Evolutionary conservation across 192 early-diverging fungal species (phyloP).

Genomic region (Podila horticola): DNA sequence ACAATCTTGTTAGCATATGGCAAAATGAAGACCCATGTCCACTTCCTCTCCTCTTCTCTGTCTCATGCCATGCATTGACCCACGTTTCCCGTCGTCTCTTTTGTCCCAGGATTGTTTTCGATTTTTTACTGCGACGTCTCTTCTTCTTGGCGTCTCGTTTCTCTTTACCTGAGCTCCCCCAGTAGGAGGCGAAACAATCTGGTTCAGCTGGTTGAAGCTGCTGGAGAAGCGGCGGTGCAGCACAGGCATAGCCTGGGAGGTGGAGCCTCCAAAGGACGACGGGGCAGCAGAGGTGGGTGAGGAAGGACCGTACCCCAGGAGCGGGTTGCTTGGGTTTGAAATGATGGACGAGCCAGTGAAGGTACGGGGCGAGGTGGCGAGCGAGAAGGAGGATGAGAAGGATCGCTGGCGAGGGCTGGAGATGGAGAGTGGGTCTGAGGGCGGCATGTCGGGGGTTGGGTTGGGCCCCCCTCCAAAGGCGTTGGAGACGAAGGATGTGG

Average conservation of each 20-base stretch:
- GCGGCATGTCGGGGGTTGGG: background rate
- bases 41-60: background rate
- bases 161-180: conserved; percentile 18
- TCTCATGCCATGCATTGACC: background rate
- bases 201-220: conserved; percentile 46
- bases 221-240: conserved; percentile 43
- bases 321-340: conserved; percentile 34
- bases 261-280: background rate
- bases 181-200: conserved; percentile 23
- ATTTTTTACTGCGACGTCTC: background rate
- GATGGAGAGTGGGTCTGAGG: conserved; percentile 17
- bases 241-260: conserved; percentile 24
- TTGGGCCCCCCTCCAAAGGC: conserved; percentile 17
- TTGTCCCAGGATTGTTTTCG: background rate
- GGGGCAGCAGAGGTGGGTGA: conserved; percentile 12
- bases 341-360: conserved; percentile 38
- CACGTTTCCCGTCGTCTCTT: background rate
- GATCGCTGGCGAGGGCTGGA: conserved; percentile 43
- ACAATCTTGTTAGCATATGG: conserved; percentile 2
- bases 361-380: conserved; percentile 24
- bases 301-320: conserved; percentile 13
- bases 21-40: background rate
- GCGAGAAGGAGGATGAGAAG: conserved; percentile 42
- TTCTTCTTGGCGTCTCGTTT: background rate
- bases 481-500: conserved; percentile 34